A percentile compares a stretch with the other conserved stretches of the same genome.
Conservation (phyloP, 1,284 basidiomycete species). For the Pulveroboletus sp. region DNA sequence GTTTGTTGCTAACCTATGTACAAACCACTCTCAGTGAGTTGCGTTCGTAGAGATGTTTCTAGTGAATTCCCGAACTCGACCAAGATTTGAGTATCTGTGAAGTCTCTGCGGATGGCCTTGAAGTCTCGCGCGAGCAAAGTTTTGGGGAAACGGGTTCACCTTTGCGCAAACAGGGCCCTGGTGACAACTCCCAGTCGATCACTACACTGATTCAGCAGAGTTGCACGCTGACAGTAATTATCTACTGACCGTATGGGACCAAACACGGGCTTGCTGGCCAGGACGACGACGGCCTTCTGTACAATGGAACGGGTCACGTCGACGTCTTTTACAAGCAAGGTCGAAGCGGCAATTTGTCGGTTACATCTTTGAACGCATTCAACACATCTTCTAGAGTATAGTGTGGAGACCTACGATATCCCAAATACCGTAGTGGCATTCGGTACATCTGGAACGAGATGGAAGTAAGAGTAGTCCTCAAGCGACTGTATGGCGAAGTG, state of each 20-base stretch:
- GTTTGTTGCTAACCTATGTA: slow-evolving; percentile 70
- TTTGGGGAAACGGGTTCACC: slow-evolving; percentile 31
- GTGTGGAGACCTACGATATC: slow-evolving; percentile 71
- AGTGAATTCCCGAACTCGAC: slow-evolving; percentile 79
- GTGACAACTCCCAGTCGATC: slow-evolving; percentile 98
- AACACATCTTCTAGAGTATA: neutral
- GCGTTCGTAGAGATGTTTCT: slow-evolving; percentile 61
- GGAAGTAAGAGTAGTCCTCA: slow-evolving; percentile 98
- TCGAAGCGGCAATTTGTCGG: slow-evolving; percentile 85
- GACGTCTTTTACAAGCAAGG: slow-evolving; percentile 76
- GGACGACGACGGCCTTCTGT: slow-evolving; percentile 95
- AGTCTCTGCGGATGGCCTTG: slow-evolving; percentile 53
- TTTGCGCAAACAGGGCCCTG: slow-evolving; percentile 83
- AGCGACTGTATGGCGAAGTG: slow-evolving; percentile 52
- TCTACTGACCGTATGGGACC: slow-evolving; percentile 70
- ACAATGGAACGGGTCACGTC: slow-evolving; percentile 96
- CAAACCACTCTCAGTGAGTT: slow-evolving; percentile 76
- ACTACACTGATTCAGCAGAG: slow-evolving; percentile 34
- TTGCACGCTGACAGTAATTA: neutral
- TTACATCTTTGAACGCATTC: slow-evolving; percentile 66
- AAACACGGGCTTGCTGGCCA: slow-evolving; percentile 88
- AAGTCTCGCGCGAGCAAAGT: neutral
- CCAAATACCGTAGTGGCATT: slow-evolving; percentile 85
- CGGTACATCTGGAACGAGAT: slow-evolving; percentile 68
- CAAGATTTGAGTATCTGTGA: slow-evolving; percentile 78